Percentiles rank a stretch among this genome's conserved stretches.
Evolutionary conservation across 2,329 filamentous ascomycete genomes (phyloP).

Genomic region (Ceratocystis harringtonii): DNA sequence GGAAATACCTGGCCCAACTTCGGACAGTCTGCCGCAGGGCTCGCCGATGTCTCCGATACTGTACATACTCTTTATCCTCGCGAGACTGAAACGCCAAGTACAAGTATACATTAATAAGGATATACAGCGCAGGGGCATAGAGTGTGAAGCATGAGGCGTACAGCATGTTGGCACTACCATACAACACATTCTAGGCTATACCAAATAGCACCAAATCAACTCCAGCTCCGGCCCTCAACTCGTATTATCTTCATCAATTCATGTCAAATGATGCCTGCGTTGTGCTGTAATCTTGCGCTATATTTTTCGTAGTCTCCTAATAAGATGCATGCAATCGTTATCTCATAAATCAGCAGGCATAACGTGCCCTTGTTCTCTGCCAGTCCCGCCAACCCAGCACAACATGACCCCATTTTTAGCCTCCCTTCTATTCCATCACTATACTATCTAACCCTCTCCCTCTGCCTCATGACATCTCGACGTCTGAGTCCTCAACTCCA

Average conservation of each 20-base stretch:
- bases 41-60: no score
- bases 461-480: constrained; percentile 1
- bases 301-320: neutral
- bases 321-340: constrained; percentile 1
- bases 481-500: neutral
- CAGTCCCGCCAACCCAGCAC: neutral
- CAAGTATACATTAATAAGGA: no score
- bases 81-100: no score
- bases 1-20: no score
- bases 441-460: neutral
- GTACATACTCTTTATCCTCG: no score
- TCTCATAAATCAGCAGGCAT: neutral
- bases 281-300: neutral
- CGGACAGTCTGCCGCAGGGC: no score
- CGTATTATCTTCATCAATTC: neutral
- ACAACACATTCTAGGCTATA: neutral
- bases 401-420: neutral
- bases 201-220: no score
- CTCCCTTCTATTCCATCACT: neutral
- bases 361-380: neutral
- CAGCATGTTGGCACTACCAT: no score
- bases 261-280: neutral
- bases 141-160: no score
- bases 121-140: no score
- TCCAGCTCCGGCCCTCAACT: no score